A percentile compares a stretch with the other conserved stretches of the same genome.
These are phyloP conservation scores for Grosmannia huntii DNA, from an alignment of 2,329 filamentous ascomycete species.

Conservation along the genomic window DNA sequence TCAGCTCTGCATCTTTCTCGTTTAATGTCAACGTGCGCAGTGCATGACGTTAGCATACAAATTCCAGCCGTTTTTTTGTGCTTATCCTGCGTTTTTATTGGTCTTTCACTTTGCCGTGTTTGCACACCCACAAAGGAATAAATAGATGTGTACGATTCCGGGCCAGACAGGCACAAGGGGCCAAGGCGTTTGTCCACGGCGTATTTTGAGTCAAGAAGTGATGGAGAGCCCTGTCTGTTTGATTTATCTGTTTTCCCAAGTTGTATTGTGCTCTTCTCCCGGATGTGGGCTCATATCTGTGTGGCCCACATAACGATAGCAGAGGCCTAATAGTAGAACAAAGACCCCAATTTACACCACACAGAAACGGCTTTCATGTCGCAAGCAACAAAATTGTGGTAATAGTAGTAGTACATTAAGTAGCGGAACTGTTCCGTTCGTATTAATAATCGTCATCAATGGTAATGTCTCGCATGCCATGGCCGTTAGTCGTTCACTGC, in stretches of 20 bases:
- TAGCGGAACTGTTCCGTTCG: not conserved
- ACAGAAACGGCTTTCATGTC: no score
- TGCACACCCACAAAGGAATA: not conserved
- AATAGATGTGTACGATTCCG: constrained; percentile 10
- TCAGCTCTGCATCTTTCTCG: not conserved
- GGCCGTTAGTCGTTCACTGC: not conserved
- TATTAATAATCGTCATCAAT: not conserved
- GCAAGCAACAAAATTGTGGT: not conserved
- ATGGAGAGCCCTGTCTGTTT: not conserved
- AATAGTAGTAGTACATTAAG: not conserved
- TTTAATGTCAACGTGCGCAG: not conserved
- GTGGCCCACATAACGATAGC: not conserved
- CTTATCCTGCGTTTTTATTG: not conserved
- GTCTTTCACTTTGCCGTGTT: not conserved
- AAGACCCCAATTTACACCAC: not conserved
- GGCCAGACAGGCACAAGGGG: constrained; percentile 3
- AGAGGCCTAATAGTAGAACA: not conserved
- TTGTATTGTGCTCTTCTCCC: not conserved
- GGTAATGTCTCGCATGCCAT: not conserved
- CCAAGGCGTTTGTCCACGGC: not conserved
- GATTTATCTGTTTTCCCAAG: not conserved
- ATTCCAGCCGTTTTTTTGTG: not conserved
- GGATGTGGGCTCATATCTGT: not conserved
- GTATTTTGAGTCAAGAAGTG: not conserved
- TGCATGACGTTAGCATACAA: not conserved